phyloP scores from a whole-genome alignment of 1,284 basidiomycete genomes.

The Sporisorium graminicola region DNA sequence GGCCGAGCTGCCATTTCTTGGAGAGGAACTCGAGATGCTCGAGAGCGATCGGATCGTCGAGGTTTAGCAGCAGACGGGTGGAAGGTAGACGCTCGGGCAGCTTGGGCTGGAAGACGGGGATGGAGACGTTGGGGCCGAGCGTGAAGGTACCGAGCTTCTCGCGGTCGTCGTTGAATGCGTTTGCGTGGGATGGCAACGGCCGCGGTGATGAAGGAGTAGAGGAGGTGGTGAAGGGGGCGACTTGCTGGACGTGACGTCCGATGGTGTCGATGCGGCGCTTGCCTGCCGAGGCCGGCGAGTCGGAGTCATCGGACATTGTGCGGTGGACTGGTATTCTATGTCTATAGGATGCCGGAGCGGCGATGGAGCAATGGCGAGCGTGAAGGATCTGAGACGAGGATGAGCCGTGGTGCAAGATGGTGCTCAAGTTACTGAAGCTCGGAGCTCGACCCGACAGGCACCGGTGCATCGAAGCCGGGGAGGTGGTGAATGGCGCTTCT shows the following conservation, averaged over 20 bases:
- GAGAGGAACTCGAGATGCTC: constrained; percentile 68
- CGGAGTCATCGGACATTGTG: constrained; percentile 37
- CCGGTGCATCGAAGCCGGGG: constrained; percentile 22
- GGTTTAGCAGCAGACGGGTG: constrained; percentile 60
- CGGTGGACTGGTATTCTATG: background rate
- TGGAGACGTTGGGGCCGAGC: constrained; percentile 63
- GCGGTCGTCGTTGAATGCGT: constrained; percentile 27
- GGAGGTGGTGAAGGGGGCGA: constrained; percentile 37
- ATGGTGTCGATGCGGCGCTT: constrained; percentile 42
- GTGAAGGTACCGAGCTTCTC: constrained; percentile 60
- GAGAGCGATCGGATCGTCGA: constrained; percentile 63
- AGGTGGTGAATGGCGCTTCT: background rate
- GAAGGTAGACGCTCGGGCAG: constrained; percentile 57
- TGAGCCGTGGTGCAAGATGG: background rate
- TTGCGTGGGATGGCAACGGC: constrained; percentile 14
- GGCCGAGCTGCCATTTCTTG: constrained; percentile 68
- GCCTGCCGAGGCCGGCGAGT: constrained; percentile 24
- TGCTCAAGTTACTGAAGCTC: constrained; percentile 2
- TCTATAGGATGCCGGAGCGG: background rate
- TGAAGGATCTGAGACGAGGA: constrained; percentile 1
- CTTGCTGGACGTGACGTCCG: constrained; percentile 40
- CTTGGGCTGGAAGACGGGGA: constrained; percentile 63
- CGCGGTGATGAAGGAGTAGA: constrained; percentile 18
- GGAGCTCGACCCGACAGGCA: constrained; percentile 16
- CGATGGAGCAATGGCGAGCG: background rate